Conservation (phyloP, 2,329 filamentous ascomycete species). For the Cryphonectria naterciae region DNA sequence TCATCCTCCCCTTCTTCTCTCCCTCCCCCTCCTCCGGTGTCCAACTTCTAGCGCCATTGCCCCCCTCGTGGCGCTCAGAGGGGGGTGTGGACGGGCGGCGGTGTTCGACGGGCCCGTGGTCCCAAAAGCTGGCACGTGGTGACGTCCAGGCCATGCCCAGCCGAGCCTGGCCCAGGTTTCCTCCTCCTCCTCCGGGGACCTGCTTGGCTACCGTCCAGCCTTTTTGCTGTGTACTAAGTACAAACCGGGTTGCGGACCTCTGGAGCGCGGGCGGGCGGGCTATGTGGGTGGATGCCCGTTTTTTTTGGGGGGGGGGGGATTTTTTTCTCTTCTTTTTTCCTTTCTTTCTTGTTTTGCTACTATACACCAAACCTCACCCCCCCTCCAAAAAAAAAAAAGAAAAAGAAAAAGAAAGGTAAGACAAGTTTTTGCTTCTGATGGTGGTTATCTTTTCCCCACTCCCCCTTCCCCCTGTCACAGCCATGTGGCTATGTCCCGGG, state of each 20-base stretch:
- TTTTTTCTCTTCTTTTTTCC: neutral
- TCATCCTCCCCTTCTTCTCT: neutral
- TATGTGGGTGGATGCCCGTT: neutral
- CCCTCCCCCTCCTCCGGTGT: too few relatives aligned
- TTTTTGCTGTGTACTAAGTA: neutral
- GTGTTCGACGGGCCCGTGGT: neutral
- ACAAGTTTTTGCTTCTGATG: neutral
- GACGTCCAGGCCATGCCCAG: neutral
- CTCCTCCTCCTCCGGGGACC: neutral
- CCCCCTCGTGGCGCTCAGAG: neutral
- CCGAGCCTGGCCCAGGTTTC: neutral
- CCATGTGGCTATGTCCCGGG: neutral
- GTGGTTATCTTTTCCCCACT: neutral
- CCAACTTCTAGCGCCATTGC: neutral
- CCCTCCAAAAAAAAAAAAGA: neutral
- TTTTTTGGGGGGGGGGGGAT: neutral
- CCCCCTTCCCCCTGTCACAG: neutral
- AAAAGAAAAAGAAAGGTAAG: too few relatives aligned
- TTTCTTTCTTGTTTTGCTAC: neutral
- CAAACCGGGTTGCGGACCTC: neutral
- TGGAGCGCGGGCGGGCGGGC: too few relatives aligned
- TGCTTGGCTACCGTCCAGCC: neutral
- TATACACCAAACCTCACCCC: neutral
- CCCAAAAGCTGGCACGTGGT: slow-evolving; percentile 1
- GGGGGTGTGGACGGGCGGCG: neutral